Conservation (phyloP, 306 rosid genomes). For the Herpetospermum pedunculosum region DNA sequence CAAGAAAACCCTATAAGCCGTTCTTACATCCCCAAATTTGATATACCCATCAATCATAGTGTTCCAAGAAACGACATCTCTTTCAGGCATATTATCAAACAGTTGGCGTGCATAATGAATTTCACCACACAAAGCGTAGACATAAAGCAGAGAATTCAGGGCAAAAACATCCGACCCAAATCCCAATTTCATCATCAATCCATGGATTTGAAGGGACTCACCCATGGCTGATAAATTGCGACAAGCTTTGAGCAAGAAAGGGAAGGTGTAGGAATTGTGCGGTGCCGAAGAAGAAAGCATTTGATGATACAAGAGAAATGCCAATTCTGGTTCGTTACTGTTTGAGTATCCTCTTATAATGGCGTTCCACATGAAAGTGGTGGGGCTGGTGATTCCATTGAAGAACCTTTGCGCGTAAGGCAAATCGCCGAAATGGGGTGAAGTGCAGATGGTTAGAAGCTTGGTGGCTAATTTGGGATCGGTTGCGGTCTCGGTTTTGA, state of each 20-base stretch:
- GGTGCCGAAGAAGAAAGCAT: conserved; percentile 39
- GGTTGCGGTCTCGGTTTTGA: conserved; percentile 25
- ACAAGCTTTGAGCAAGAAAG: conserved; percentile 69
- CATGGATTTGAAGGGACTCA: conserved; percentile 45
- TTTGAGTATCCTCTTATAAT: conserved; percentile 49
- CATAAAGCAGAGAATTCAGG: conserved; percentile 43
- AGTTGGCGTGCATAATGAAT: conserved; percentile 26
- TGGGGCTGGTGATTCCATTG: conserved; percentile 36
- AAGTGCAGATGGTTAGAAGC: conserved; percentile 32
- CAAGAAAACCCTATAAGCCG: conserved; percentile 26
- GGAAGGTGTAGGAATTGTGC: conserved; percentile 49
- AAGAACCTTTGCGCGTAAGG: conserved; percentile 37
- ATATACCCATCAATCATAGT: conserved; percentile 43
- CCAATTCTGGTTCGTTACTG: conserved; percentile 36
- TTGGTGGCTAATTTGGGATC: conserved; percentile 21
- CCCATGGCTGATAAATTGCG: conserved; percentile 30
- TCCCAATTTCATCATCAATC: conserved; percentile 43
- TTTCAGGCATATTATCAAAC: conserved; percentile 28
- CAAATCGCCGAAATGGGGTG: conserved; percentile 29
- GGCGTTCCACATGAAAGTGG: conserved; percentile 50
- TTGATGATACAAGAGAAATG: conserved; percentile 36
- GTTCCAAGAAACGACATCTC: conserved; percentile 52
- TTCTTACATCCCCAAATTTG: conserved; percentile 26
- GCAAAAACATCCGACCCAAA: conserved; percentile 43
- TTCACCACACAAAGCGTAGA: conserved; percentile 31